Evolutionary conservation across 2,329 filamentous ascomycete genomes (phyloP).

Genomic region (Botrytis porri): DNA sequence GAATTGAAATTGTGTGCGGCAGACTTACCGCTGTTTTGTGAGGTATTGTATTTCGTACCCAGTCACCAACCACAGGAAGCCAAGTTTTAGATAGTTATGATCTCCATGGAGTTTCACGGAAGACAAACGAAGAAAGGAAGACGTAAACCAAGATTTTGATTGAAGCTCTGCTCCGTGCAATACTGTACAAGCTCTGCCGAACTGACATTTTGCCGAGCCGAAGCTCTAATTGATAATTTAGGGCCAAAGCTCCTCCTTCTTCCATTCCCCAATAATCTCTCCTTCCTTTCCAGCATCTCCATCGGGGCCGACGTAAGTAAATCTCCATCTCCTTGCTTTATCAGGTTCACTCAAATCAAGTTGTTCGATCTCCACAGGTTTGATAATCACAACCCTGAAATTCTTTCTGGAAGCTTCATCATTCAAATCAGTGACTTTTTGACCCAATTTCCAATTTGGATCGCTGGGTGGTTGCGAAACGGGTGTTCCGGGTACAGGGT

Average conservation of each 20-base stretch:
- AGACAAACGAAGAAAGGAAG: not conserved
- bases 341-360: conserved; percentile 59
- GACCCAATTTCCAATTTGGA: conserved; percentile 48
- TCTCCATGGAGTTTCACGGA: not conserved
- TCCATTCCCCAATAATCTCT: conserved; percentile 55
- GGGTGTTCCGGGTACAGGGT: conserved; percentile 65
- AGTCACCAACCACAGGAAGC: not conserved
- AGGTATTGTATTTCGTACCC: not conserved
- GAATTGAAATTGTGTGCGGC: not conserved
- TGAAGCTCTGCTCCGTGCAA: not conserved
- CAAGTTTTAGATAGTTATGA: not conserved
- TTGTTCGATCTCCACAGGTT: conserved; percentile 65
- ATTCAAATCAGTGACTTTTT: conserved; percentile 59
- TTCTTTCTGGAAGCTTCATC: conserved; percentile 63
- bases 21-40: conserved; percentile 1
- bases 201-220: not conserved
- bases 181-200: not conserved
- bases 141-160: not conserved
- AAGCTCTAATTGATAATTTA: conserved; percentile 17
- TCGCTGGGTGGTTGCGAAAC: conserved; percentile 50
- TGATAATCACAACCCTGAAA: conserved; percentile 81
- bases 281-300: conserved; percentile 43
- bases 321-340: conserved; percentile 55
- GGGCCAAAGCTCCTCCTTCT: conserved; percentile 39
- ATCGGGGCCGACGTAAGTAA: conserved; percentile 50